Evolutionary conservation across 257 asterid genomes (phyloP), one percentile per base, ranked within the genome.

Genomic region (Ballota nigra): DNA sequence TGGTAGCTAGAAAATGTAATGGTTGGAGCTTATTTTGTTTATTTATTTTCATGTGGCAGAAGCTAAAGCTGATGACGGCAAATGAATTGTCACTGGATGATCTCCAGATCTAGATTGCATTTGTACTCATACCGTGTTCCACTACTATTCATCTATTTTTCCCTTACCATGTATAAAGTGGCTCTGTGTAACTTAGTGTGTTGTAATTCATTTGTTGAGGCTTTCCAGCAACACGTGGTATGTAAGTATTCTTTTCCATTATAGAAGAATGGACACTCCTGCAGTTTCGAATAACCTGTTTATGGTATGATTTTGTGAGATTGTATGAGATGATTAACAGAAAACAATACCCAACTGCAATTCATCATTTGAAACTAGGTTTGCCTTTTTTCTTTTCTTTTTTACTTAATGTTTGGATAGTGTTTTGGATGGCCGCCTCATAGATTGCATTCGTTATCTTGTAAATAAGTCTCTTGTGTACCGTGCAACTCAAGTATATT

Each of bases 21-120:
- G 20, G 23, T 29, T 15, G 52, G 53, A 45, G 77, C 56, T 60
- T 34, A 24, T 26, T n/a, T n/a, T n/a, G n/a, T n/a, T 68, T 40
- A 34, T 57, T 56, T 67, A 31, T 45, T 34, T 70, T 47, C n/a
- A 66, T 66, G 47, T 64, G 75, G 82, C 96, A 95, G 99, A 95
- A 89, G 82, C 68, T 92, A 78, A 95, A 95, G 95, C 80, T 89
- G 81, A 59, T 95, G 90, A 69, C 83, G 68, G 86, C 87, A 53
- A 76, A 79, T 52, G 98, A 95, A 70, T 70, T 92, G 66, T 88
- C 97, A 3, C 67, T 92, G 78, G 99, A 92, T 67, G 96, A 92
- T 82, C 95, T 95, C 76, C 90, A 92, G 85, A 89, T 92, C 51
- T 95, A 82, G 84, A 76, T 52, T 7, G 51, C 78, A 75, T 56